Conservation (phyloP, 352 stramenopile genomes). For the Pythium sukuiense region DNA sequence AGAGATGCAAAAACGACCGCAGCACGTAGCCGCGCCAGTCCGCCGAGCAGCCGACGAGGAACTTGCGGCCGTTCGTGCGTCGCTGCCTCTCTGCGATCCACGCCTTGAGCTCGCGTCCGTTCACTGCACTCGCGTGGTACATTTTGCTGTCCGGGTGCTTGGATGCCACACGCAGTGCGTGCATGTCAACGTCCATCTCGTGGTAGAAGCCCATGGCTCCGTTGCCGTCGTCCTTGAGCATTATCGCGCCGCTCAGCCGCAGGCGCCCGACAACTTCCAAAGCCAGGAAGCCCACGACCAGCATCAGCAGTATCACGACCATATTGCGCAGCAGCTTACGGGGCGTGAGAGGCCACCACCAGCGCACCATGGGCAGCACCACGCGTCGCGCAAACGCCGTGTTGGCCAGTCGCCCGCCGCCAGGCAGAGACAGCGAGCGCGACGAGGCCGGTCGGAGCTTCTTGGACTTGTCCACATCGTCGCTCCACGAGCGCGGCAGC, state of each 20-base stretch:
- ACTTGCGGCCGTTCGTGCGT: conserved; percentile 73
- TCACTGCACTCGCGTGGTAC: conserved; percentile 40
- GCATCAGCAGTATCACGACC: conserved; percentile 31
- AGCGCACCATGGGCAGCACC: conserved; percentile 17
- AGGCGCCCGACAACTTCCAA: conserved; percentile 53
- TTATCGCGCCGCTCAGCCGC: conserved; percentile 57
- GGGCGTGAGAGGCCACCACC: conserved; percentile 25
- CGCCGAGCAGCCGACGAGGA: conserved; percentile 60
- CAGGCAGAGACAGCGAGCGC: not conserved
- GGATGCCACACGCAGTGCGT: conserved; percentile 37
- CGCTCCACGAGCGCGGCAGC: conserved; percentile 18
- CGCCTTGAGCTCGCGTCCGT: conserved; percentile 50
- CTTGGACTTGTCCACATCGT: conserved; percentile 19
- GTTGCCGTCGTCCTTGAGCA: conserved; percentile 33
- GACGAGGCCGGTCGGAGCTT: conserved; percentile 1
- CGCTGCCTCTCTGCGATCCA: conserved; percentile 63
- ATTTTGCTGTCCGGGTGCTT: conserved; percentile 39
- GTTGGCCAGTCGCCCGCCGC: not conserved
- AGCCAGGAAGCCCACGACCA: conserved; percentile 27
- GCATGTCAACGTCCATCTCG: conserved; percentile 80
- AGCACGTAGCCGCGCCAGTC: conserved; percentile 67
- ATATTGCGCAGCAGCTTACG: conserved; percentile 22
- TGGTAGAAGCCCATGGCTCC: conserved; percentile 73
- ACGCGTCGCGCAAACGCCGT: conserved; percentile 14
- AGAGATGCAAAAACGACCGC: conserved; percentile 64